Evolutionary conservation across 169 alveolate species (phyloP).

Genomic region (Pseudocohnilembus persalinus): DNA sequence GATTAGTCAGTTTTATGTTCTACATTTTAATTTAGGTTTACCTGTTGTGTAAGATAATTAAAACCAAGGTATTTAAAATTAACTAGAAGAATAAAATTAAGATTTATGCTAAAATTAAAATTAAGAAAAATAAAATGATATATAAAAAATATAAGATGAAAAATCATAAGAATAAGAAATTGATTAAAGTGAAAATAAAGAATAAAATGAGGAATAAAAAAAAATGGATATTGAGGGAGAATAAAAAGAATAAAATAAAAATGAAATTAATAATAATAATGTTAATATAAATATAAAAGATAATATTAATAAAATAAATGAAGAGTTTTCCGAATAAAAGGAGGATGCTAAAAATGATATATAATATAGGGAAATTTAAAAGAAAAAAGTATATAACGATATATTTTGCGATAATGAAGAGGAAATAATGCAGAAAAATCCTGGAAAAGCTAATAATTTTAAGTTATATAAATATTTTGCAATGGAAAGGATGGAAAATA

Average conservation of each 20-base stretch:
- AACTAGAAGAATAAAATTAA: slow-evolving; percentile 22
- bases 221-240: slow-evolving; percentile 21
- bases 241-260: no score
- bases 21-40: neutral
- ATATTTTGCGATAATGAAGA: slow-evolving; percentile 13
- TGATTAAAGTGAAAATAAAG: slow-evolving; percentile 25
- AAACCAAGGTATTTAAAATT: neutral
- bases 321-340: neutral
- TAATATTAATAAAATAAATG: no score
- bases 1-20: neutral
- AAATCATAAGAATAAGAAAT: slow-evolving; percentile 40
- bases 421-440: neutral
- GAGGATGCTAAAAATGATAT: no score
- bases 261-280: no score
- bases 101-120: slow-evolving; percentile 36
- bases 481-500: slow-evolving; percentile 58
- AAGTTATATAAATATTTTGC: slow-evolving; percentile 47
- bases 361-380: no score
- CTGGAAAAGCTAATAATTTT: slow-evolving; percentile 2
- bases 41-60: neutral
- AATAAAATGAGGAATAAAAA: neutral
- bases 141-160: slow-evolving; percentile 22
- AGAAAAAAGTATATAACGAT: neutral
- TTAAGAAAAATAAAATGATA: slow-evolving; percentile 8
- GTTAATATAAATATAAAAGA: no score